A percentile compares a stretch with the other conserved stretches of the same genome.
Conservation (phyloP, 495 filamentous ascomycete species). For the Cercophora samala region DNA sequence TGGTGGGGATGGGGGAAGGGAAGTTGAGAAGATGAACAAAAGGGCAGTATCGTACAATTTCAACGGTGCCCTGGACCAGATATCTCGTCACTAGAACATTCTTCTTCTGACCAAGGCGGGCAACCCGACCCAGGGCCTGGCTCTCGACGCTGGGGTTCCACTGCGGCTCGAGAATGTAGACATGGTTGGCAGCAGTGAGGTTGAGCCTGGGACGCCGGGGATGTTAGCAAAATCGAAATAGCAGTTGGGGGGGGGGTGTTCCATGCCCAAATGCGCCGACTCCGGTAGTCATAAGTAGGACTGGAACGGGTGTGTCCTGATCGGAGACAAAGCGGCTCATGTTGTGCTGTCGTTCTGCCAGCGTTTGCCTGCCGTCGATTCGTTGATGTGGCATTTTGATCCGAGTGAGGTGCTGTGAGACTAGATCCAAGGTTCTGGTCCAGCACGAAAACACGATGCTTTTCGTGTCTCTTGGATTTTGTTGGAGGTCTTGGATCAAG, state of each 20-base stretch:
- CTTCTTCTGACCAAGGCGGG: background rate
- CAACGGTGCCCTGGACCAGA: background rate
- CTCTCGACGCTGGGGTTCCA: background rate
- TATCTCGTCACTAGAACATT: background rate
- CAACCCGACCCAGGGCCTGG: background rate
- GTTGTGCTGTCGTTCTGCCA: background rate
- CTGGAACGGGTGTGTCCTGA: background rate
- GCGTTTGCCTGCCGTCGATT: background rate
- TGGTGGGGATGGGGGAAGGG: no score
- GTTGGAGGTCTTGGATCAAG: background rate
- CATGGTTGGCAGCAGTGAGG: background rate
- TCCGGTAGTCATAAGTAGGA: background rate
- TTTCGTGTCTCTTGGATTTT: background rate
- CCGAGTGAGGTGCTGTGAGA: background rate
- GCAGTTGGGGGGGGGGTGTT: background rate
- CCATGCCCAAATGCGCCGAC: background rate
- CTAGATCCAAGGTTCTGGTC: background rate
- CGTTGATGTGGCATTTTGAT: background rate
- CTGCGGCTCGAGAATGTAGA: background rate
- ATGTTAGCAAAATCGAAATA: background rate
- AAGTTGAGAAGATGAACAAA: no score
- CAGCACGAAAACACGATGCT: background rate
- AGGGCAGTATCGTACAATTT: background rate
- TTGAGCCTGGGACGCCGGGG: background rate
- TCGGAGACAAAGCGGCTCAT: background rate